These are phyloP conservation scores for Eutreptiella sp. DNA, from an alignment of 208 protist genomes.

Conservation along the genomic window DNA sequence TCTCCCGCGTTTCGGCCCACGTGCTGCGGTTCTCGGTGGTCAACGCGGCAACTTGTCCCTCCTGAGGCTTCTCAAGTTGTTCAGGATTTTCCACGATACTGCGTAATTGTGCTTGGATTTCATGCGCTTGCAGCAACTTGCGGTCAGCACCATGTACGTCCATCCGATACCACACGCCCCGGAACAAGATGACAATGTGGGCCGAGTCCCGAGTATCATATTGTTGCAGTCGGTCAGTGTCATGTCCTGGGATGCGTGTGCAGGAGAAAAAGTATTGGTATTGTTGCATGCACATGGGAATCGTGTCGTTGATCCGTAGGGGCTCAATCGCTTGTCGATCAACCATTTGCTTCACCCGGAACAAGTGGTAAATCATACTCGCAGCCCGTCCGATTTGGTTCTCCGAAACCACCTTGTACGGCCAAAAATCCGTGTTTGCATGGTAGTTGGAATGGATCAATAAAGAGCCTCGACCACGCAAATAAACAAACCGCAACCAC, in stretches of 20 bases:
- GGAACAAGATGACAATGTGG: conserved; percentile 63
- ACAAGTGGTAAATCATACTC: conserved; percentile 48
- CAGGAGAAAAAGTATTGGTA: conserved; percentile 67
- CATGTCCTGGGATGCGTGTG: conserved; percentile 66
- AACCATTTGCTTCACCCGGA: conserved; percentile 55
- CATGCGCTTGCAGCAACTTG: conserved; percentile 40
- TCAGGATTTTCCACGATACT: conserved; percentile 32
- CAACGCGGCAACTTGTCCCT: conserved; percentile 56
- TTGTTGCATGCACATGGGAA: conserved; percentile 74
- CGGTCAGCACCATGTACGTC: conserved; percentile 40
- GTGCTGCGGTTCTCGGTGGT: conserved; percentile 54
- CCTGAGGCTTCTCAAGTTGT: conserved; percentile 45
- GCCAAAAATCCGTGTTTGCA: too few species aligned
- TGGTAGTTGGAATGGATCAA: conserved; percentile 81
- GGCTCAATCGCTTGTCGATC: conserved; percentile 53
- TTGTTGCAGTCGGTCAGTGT: conserved; percentile 56
- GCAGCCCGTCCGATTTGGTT: conserved; percentile 56
- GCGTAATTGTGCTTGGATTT: conserved; percentile 27
- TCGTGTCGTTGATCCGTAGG: conserved; percentile 42
- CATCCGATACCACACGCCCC: conserved; percentile 58
- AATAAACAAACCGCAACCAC: conserved; percentile 76
- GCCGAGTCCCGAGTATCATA: conserved; percentile 42
- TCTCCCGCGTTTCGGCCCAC: conserved; percentile 62
- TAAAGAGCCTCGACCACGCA: conserved; percentile 57
- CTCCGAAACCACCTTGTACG: conserved; percentile 61